phyloP scores from a whole-genome alignment of 2,329 filamentous ascomycete genomes.

The Lasiodiplodia citricola region DNA sequence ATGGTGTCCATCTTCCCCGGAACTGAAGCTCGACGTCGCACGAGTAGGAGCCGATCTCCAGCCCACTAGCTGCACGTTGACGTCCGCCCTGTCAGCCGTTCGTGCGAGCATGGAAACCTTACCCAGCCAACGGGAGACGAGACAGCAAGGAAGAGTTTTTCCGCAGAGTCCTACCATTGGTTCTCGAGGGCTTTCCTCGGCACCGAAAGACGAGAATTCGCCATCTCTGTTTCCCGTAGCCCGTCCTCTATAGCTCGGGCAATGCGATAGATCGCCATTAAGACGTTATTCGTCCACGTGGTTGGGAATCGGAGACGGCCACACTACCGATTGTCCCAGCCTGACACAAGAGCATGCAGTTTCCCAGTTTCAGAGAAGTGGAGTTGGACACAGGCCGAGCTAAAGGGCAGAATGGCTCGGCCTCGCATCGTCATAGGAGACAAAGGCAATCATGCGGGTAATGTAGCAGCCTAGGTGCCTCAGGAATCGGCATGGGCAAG shows the following conservation, averaged over 20 bases:
- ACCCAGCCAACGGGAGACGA: slow-evolving; percentile 1
- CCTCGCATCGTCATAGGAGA: not conserved
- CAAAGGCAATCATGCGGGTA: not conserved
- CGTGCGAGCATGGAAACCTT: slow-evolving; percentile 1
- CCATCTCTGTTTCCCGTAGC: not conserved
- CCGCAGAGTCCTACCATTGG: not conserved
- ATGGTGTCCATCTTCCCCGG: not conserved
- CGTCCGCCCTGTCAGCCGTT: not conserved
- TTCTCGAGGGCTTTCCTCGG: not conserved
- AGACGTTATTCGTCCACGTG: slow-evolving; percentile 16
- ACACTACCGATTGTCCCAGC: not conserved
- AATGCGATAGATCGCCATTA: slow-evolving; percentile 15
- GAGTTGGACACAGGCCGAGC: not conserved
- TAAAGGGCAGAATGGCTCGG: not conserved
- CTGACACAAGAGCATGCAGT: slow-evolving; percentile 1
- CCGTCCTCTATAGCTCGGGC: not conserved
- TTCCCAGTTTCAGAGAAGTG: slow-evolving; percentile 20
- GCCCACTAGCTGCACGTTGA: slow-evolving; percentile 6
- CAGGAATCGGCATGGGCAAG: not conserved
- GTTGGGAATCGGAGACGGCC: not conserved
- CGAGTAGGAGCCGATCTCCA: slow-evolving; percentile 14
- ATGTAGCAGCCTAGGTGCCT: not conserved
- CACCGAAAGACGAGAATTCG: not conserved
- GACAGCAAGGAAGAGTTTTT: not conserved
- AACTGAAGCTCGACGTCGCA: not conserved